Conservation (phyloP, 495 filamentous ascomycete genomes). For the Aspergillus bertholletiae region DNA sequence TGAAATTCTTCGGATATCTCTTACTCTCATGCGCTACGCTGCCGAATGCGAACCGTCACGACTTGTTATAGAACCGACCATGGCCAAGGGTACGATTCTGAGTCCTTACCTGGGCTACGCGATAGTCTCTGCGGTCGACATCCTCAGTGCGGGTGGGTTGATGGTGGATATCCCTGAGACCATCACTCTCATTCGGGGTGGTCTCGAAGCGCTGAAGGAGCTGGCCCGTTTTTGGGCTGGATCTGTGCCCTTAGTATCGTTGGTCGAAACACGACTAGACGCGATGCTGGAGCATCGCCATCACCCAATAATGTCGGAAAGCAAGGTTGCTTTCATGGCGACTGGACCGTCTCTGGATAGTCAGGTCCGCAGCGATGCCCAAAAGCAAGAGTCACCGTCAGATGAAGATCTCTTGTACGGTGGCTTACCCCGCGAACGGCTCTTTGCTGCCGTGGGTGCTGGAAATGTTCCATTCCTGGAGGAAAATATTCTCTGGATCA, state of each 20-base stretch:
- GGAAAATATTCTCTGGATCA: conserved; percentile 28
- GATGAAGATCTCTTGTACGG: conserved; percentile 37
- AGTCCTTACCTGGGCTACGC: conserved; percentile 44
- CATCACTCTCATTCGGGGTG: conserved; percentile 44
- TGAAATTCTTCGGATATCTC: conserved; percentile 34
- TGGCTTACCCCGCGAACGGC: conserved; percentile 26
- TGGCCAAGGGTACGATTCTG: conserved; percentile 20
- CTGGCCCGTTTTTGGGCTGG: conserved; percentile 33
- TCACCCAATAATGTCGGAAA: conserved; percentile 18
- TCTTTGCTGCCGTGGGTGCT: conserved; percentile 31
- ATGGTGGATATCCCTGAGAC: conserved; percentile 34
- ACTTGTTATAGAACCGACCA: conserved; percentile 10
- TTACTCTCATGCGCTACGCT: conserved; percentile 23
- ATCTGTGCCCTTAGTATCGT: conserved; percentile 21
- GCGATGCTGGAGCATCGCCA: conserved; percentile 26
- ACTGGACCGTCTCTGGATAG: conserved; percentile 31
- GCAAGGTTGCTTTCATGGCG: conserved; percentile 31
- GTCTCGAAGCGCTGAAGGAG: conserved; percentile 35
- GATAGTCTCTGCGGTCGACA: conserved; percentile 45
- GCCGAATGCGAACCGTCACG: conserved; percentile 21
- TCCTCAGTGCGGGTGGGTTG: conserved; percentile 38
- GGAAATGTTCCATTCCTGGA: conserved; percentile 22
- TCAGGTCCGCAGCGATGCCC: conserved; percentile 21
- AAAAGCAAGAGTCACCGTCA: conserved; percentile 15
- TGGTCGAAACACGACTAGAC: conserved; percentile 29